Evolutionary conservation across 2,329 filamentous ascomycete genomes (phyloP).

Genomic region (Mycosphaerelloides madeirae): DNA sequence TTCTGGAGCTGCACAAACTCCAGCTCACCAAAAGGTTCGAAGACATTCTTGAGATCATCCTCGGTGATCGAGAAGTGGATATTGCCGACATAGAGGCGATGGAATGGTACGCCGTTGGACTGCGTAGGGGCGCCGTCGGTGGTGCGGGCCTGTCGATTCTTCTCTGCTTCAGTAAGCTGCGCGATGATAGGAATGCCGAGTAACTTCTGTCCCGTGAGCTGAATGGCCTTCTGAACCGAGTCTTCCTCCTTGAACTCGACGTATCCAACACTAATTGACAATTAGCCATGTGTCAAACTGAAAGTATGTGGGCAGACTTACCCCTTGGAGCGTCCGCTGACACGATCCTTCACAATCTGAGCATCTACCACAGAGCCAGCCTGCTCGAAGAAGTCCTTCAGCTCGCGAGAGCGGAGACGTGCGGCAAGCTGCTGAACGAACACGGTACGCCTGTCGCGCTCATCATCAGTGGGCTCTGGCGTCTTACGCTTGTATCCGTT

Average conservation of each 20-base stretch:
- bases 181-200: slow-evolving; percentile 98
- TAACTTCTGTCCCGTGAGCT: slow-evolving; percentile 97
- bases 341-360: slow-evolving; percentile 96
- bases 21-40: slow-evolving; percentile 94
- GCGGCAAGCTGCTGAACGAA: slow-evolving; percentile 98
- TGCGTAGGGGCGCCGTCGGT: slow-evolving; percentile 64
- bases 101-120: slow-evolving; percentile 85
- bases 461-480: slow-evolving; percentile 83
- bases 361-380: slow-evolving; percentile 93
- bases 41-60: slow-evolving; percentile 89
- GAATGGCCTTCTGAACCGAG: slow-evolving; percentile 85
- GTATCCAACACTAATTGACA: slow-evolving; percentile 74
- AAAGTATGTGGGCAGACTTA: slow-evolving; percentile 50
- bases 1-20: slow-evolving; percentile 98
- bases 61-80: slow-evolving; percentile 99
- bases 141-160: slow-evolving; percentile 92
- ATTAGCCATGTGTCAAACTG: slow-evolving; percentile 35
- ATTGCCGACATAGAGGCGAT: slow-evolving; percentile 97
- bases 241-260: slow-evolving; percentile 98
- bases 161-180: slow-evolving; percentile 97
- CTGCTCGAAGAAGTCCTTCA: slow-evolving; percentile 93
- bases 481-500: slow-evolving; percentile 37
- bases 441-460: slow-evolving; percentile 91
- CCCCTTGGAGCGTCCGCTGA: slow-evolving; percentile 97
- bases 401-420: slow-evolving; percentile 82